Evolutionary conservation across 2,329 filamentous ascomycete genomes (phyloP), one percentile per base, ranked within the genome.

Genomic region (Penicillium sp.): DNA sequence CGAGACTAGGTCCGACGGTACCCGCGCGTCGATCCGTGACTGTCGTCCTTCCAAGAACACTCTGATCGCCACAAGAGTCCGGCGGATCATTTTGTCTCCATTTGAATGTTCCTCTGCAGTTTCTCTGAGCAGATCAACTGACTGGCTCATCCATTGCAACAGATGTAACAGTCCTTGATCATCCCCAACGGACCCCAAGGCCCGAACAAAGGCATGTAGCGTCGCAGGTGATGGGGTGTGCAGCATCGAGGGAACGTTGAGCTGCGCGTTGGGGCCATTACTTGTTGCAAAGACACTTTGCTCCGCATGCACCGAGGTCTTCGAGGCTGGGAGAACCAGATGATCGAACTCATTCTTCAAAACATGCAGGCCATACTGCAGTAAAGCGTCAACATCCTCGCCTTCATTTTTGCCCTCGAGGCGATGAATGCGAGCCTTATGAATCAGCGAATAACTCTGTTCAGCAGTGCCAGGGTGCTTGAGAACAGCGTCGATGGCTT

Each of bases 191-290:
- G 66, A 53, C 10, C 73, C 74, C 11, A 76, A 60, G 27, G 68
- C 67, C 35, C 73, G 64, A 37, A 74, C 64, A 49, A 73, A 73
- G 4, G 62, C 62, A 59, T 76, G 74, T 11, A 76, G 61, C 11
- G 61, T 57, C 30, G 69, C 66, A 43, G 70, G 70, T 2, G 59
- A 58, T 5, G 73, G 73, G 2, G 68, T 63, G 30, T 68, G 63
- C 27, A 70, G 57, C 42, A 71, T 53, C 28, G 55, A 38, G 29
- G 69, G 67, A 30, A 72, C 41, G 40, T 45, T 46, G 35, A 60
- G 52, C 27, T 57, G 53, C 4, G 55, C 42, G 10, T 54, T 48
- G 7, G 52, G 48, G 12, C 30, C 18, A 28, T 28, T 27, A 13
- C 56, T 51, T 4, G 48, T 38, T 3, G 53, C 46, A 29, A 52